These are phyloP conservation scores for Phytopythium sindhum DNA, from an alignment of 352 stramenopile species.

Conservation along the genomic window DNA sequence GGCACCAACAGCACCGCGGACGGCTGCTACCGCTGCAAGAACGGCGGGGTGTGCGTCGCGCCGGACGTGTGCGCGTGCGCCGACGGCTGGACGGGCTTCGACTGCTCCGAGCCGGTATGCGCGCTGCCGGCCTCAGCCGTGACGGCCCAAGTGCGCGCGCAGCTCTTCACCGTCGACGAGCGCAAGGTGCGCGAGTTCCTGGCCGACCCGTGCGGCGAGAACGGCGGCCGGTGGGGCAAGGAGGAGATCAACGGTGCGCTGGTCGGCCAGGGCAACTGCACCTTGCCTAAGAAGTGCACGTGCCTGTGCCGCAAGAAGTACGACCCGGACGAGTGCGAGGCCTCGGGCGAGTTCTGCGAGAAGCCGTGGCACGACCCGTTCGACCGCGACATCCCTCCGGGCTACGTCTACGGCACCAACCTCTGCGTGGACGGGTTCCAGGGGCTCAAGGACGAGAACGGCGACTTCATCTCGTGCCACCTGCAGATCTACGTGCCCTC, in stretches of 20 bases:
- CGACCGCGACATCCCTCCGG: slow-evolving; percentile 57
- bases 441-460: slow-evolving; percentile 86
- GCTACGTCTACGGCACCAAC: slow-evolving; percentile 91
- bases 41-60: slow-evolving; percentile 89
- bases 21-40: slow-evolving; percentile 94
- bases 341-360: slow-evolving; percentile 74
- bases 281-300: slow-evolving; percentile 86
- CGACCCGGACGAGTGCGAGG: slow-evolving; percentile 56
- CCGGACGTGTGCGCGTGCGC: slow-evolving; percentile 91
- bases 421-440: slow-evolving; percentile 93
- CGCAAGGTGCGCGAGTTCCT: slow-evolving; percentile 91
- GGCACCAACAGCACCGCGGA: slow-evolving; percentile 36
- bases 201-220: slow-evolving; percentile 90
- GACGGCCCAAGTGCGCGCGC: slow-evolving; percentile 53
- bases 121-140: slow-evolving; percentile 30
- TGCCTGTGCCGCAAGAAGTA: slow-evolving; percentile 90
- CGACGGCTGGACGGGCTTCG: slow-evolving; percentile 92
- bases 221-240: slow-evolving; percentile 69
- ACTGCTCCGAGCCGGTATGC: slow-evolving; percentile 93
- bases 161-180: slow-evolving; percentile 95
- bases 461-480: slow-evolving; percentile 92
- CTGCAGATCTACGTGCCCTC: slow-evolving; percentile 93
- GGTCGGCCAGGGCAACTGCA: slow-evolving; percentile 92
- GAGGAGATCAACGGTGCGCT: slow-evolving; percentile 66
- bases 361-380: slow-evolving; percentile 84